Evolutionary conservation across 495 filamentous ascomycete species (phyloP).

Genomic region (Daldinia vernicosa): DNA sequence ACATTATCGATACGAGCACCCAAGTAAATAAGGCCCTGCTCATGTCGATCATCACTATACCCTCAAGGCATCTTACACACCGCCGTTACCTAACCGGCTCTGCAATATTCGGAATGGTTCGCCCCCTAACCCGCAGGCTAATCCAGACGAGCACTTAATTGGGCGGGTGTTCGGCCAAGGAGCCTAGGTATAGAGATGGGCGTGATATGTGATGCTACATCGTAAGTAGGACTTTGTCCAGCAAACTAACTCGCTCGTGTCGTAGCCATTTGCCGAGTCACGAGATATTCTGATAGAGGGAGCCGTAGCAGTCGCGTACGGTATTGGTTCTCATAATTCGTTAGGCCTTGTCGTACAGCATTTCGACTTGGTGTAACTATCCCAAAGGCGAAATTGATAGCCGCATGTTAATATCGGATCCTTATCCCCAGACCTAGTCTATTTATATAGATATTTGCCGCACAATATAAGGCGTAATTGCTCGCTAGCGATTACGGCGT

Average conservation of each 20-base stretch:
- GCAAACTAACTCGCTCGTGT: not conserved
- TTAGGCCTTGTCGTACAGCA: not conserved
- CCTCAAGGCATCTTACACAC: not conserved
- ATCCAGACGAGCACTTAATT: not conserved
- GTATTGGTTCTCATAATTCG: not conserved
- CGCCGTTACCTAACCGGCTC: not conserved
- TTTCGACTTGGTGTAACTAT: not conserved
- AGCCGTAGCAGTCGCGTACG: not conserved
- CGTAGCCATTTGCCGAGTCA: not conserved
- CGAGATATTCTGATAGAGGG: not conserved
- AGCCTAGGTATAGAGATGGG: not conserved
- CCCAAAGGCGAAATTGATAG: not conserved
- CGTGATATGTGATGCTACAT: not conserved
- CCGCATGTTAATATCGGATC: not conserved
- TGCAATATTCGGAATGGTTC: not conserved
- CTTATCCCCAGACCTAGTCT: not conserved
- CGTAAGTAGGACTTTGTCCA: not conserved
- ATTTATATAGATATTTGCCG: not conserved
- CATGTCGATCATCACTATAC: not conserved
- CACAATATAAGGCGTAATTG: too few relatives aligned
- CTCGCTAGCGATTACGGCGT: too few relatives aligned
- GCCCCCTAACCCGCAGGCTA: not conserved
- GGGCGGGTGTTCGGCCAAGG: not conserved
- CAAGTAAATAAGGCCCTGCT: not conserved
- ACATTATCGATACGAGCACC: not conserved